phyloP scores from a whole-genome alignment of 2,329 filamentous ascomycete species.

The Helotiales sp. region DNA sequence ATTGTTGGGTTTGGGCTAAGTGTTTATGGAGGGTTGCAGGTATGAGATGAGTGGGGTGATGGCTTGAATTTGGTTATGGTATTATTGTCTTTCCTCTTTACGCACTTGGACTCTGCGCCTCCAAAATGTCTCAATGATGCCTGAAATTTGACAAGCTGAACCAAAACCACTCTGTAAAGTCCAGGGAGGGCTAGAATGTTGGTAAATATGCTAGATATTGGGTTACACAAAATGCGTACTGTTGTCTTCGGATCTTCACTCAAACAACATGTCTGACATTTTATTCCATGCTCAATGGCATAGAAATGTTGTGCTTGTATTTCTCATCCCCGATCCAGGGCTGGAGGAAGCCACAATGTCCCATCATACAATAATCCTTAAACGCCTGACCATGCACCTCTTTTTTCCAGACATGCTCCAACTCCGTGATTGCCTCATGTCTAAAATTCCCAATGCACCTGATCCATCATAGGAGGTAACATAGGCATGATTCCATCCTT shows the following conservation, averaged over 20 bases:
- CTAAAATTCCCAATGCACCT: conserved; percentile 72
- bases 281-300: neutral
- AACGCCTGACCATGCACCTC: neutral
- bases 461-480: conserved; percentile 76
- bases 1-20: too few relatives aligned
- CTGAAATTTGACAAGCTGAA: too few relatives aligned
- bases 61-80: neutral
- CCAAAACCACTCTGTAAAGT: too few relatives aligned
- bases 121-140: too few relatives aligned
- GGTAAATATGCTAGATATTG: too few relatives aligned
- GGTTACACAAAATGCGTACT: too few relatives aligned
- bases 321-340: neutral
- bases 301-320: neutral
- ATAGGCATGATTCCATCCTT: conserved; percentile 71
- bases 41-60: neutral
- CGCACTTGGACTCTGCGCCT: too few relatives aligned
- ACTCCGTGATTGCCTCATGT: neutral
- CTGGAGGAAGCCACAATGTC: neutral
- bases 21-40: too few relatives aligned
- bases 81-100: too few relatives aligned
- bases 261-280: too few relatives aligned
- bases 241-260: too few relatives aligned
- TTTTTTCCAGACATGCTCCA: neutral
- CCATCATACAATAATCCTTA: neutral
- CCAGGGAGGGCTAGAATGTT: too few relatives aligned